Percentiles rank a stretch among this genome's conserved stretches.
These are phyloP conservation scores for Pyrenophora tritici-repentis DNA, from an alignment of 2,329 filamentous ascomycete genomes.

Conservation along the genomic window DNA sequence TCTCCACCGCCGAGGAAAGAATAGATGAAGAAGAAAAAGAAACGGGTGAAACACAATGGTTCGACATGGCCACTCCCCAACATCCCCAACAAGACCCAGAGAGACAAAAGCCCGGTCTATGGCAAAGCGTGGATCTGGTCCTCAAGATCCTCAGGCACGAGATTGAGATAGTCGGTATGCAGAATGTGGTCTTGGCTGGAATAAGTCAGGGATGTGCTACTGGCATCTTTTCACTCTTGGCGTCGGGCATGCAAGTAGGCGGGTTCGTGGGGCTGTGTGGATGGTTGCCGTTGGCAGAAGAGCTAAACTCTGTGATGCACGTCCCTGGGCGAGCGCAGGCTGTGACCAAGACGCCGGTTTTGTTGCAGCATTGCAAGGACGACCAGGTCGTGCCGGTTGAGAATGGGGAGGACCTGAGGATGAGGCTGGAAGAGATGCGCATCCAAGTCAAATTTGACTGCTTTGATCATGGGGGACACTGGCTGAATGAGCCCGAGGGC, in stretches of 20 bases:
- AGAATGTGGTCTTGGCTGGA: constrained; percentile 25
- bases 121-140: constrained; percentile 44
- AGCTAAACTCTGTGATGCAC: neutral
- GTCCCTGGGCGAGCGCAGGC: neutral
- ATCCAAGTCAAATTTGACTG: constrained; percentile 45
- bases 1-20: too few relatives aligned
- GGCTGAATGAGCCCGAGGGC: constrained; percentile 56
- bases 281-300: constrained; percentile 24
- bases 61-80: constrained; percentile 55
- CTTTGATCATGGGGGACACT: constrained; percentile 51
- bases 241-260: constrained; percentile 6
- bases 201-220: constrained; percentile 35
- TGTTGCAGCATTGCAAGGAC: constrained; percentile 51
- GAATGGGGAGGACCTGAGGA: constrained; percentile 44
- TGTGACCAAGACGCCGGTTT: constrained; percentile 44
- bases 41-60: constrained; percentile 53
- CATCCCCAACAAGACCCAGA: constrained; percentile 50
- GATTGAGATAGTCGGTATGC: constrained; percentile 2
- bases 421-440: constrained; percentile 45
- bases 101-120: constrained; percentile 51
- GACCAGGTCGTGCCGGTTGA: constrained; percentile 51
- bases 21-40: too few relatives aligned
- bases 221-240: constrained; percentile 17
- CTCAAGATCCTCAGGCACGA: constrained; percentile 37
- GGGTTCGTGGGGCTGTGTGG: constrained; percentile 30